Evolutionary conservation across 2,329 filamentous ascomycete genomes (phyloP), one percentile per base, ranked within the genome.

Genomic region (Fusarium virguliforme): DNA sequence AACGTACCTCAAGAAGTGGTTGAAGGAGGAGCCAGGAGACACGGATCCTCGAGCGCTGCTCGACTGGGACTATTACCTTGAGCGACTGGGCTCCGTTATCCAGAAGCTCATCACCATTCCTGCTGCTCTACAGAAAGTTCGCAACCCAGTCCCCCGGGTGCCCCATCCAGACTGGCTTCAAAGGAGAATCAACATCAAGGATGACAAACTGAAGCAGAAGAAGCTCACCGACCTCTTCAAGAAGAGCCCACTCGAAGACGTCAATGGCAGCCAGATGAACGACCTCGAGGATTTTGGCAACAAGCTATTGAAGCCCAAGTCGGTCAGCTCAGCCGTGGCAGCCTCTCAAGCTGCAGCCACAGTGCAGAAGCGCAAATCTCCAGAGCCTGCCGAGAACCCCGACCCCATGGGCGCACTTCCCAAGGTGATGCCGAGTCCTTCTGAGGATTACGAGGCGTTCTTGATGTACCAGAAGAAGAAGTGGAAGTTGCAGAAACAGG

Each of bases 91-190:
- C 1, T 98, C 95, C 0, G 96, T 99, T 61, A 97, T 99, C 57
- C 96, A 99, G 82, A 99, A 99, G 81, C 89, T 99, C 61, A 97
- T 99, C 78, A 99, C 97, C 1, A 99, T 99, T 73, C 96, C 96
- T 3, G 97, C 96, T 15, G 96, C 97, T 4, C 86, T 99, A 56
- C 96, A 99, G 79, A 98, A 97, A 82, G 88, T 99, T 61, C 89
- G 91, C 60, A 99, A 99, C 77, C 96, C 96, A 0, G 95, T 98
- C 1, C 97, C 96, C 13, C 88, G 97, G 71, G 94, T 99, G 12
- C 87, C 93, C 7, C 97, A 99, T 82, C 96, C 96, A 0, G 97
- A 99, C 60, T 99, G 96, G 96, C 87, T 99, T 35, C 94, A 98
- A 76, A 90, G 94, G 65, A 89, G 95, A 59, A 98, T 99, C 81